Conservation (phyloP, 257 asterid species). For the Solanum corneliomulleri region DNA sequence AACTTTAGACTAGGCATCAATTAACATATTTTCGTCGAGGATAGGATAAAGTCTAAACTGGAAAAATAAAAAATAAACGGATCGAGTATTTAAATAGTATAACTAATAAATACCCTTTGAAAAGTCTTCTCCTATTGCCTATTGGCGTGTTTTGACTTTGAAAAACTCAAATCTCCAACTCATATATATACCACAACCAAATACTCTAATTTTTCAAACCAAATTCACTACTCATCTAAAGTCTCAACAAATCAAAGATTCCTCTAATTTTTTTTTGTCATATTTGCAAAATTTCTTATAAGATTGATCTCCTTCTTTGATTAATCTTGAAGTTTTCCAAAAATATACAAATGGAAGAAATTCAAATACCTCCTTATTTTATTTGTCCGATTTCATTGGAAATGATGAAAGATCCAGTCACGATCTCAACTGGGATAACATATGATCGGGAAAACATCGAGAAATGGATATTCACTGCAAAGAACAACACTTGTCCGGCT, state of each 20-base stretch:
- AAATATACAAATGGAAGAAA: slow-evolving; percentile 25
- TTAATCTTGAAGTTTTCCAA: background rate
- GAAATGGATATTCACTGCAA: slow-evolving; percentile 48
- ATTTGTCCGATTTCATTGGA: slow-evolving; percentile 71
- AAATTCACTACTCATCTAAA: slow-evolving; percentile 2
- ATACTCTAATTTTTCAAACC: slow-evolving; percentile 7
- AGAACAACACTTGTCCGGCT: slow-evolving; percentile 48
- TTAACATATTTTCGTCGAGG: too few relatives aligned
- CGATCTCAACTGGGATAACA: slow-evolving; percentile 60
- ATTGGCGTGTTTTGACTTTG: too few relatives aligned
- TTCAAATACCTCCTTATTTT: slow-evolving; percentile 63
- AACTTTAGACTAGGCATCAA: too few relatives aligned
- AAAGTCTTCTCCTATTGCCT: too few relatives aligned
- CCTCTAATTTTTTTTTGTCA: background rate
- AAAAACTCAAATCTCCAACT: background rate
- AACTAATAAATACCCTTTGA: too few relatives aligned
- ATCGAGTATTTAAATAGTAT: too few relatives aligned
- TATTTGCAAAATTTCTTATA: background rate
- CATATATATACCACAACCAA: background rate
- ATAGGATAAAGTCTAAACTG: too few relatives aligned
- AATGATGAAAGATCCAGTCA: slow-evolving; percentile 83
- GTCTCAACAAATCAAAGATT: background rate
- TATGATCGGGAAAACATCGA: slow-evolving; percentile 78
- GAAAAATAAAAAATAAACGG: too few relatives aligned
- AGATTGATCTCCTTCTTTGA: background rate